phyloP scores from a whole-genome alignment of 2,329 filamentous ascomycete genomes.

The Penicillium concentricum region DNA sequence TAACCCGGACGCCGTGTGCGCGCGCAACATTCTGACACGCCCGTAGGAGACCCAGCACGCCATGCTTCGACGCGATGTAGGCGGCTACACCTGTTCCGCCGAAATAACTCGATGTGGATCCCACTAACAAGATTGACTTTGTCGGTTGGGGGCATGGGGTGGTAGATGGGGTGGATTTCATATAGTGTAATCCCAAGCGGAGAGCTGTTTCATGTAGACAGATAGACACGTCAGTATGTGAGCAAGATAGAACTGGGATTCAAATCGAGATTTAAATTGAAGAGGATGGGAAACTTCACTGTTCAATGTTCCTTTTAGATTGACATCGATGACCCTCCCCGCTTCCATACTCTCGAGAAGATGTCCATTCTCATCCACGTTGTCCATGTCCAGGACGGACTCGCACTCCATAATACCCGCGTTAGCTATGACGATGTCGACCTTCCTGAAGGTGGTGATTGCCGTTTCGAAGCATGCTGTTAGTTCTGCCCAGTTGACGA shows the following conservation, averaged over 20 bases:
- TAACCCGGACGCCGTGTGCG: slow-evolving; percentile 41
- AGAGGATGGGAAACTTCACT: slow-evolving; percentile 28
- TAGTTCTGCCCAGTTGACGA: slow-evolving; percentile 40
- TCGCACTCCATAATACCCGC: slow-evolving; percentile 40
- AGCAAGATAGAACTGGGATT: background rate
- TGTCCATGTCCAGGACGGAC: slow-evolving; percentile 25
- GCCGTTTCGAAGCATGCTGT: slow-evolving; percentile 33
- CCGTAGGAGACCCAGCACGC: slow-evolving; percentile 41
- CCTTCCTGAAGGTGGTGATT: slow-evolving; percentile 32
- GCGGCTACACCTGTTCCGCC: slow-evolving; percentile 44
- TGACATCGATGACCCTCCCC: slow-evolving; percentile 40
- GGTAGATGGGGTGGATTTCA: slow-evolving; percentile 13
- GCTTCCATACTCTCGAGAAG: slow-evolving; percentile 25
- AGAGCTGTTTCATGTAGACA: slow-evolving; percentile 24
- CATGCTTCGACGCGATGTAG: slow-evolving; percentile 48
- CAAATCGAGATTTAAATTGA: background rate
- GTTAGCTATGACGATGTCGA: slow-evolving; percentile 46
- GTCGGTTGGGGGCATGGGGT: slow-evolving; percentile 11
- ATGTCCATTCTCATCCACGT: slow-evolving; percentile 22
- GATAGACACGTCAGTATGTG: background rate
- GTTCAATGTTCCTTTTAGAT: slow-evolving; percentile 48
- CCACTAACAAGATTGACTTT: slow-evolving; percentile 43
- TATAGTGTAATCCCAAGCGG: slow-evolving; percentile 29
- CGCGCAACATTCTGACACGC: slow-evolving; percentile 37
- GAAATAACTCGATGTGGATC: slow-evolving; percentile 47